Base-by-base conservation (phyloP, 805 yeast species). In the Lachancea mirantina region DNA sequence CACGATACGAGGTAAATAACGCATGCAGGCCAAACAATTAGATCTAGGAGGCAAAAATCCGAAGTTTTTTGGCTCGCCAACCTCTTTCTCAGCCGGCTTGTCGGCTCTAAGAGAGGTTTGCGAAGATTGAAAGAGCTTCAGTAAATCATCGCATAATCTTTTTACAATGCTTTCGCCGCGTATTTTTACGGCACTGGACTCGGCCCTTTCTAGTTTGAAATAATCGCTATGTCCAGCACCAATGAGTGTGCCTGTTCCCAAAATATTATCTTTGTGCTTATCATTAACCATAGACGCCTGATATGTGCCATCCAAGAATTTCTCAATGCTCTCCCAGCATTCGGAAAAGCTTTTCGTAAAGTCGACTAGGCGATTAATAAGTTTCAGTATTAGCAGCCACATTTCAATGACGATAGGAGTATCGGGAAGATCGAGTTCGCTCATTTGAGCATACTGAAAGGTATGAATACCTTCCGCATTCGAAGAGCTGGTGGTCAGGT, bases 1-100 rank as follows among this genome's bases (percentile, higher is more conserved):
- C 16, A 70, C 61, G 10, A 78, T 57, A 17, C 57, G 55, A 1
- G 76, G 67, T 23, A 74, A 50, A 44, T 71, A 76, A 41, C 70
- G 64, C 21, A 76, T 52, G 2, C 80, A 65, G 28, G 83, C 67
- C 15, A 82, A 58, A 6, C 80, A 70, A 47, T 79, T 82, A 1
- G 85, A 65, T 34, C 64, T 63, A 1, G 79, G 78, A 3, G 89
- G 88, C 14, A 78, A 49, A 45, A 76, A 77, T 1, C 78, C 78
- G 50, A 62, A 72, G 21, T 57, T 55, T 5, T 42, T 28, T 1
- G 63, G 50, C 1, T 46, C 26, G 5, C 63, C 64, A 8, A 54
- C 43, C 8, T 45, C 56, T 22, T 47, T 40, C 5, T 35, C 36
- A 3, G 36, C 39, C 11, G 42, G 23, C 14, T 15, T 28, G 9